These are phyloP conservation scores for Bryum argenteum DNA, from an alignment of 225 moss, liverwort and hornwort species.

Conservation along the genomic window DNA sequence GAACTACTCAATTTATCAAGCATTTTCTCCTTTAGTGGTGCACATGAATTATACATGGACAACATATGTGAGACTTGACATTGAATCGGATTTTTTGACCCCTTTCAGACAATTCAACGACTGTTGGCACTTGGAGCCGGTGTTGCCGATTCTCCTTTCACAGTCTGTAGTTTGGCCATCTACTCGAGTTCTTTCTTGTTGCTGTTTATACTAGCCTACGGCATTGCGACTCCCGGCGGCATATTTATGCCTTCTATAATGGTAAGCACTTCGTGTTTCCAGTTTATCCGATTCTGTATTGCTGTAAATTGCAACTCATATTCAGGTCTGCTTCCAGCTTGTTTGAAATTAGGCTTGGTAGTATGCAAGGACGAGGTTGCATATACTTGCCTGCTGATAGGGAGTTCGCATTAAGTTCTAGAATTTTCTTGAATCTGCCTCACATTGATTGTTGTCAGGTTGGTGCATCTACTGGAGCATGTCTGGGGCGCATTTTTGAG, in stretches of 20 bases:
- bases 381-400: background rate
- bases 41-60: background rate
- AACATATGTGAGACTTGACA: background rate
- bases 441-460: constrained; percentile 41
- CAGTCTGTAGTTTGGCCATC: constrained; percentile 53
- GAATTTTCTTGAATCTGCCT: background rate
- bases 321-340: background rate
- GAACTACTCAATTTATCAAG: background rate
- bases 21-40: background rate
- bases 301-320: background rate
- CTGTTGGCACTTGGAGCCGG: constrained; percentile 52
- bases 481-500: constrained; percentile 40
- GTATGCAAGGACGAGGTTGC: constrained; percentile 1
- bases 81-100: constrained; percentile 10
- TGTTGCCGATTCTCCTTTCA: constrained; percentile 45
- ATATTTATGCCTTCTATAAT: constrained; percentile 86
- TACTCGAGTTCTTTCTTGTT: constrained; percentile 65
- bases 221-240: constrained; percentile 83
- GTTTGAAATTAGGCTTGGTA: constrained; percentile 9
- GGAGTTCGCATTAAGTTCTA: background rate
- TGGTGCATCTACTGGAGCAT: constrained; percentile 74
- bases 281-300: background rate
- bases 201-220: constrained; percentile 68
- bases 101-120: constrained; percentile 63
- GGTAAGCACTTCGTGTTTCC: constrained; percentile 33